Base-by-base conservation (phyloP, 768 basidiomycete species). In the Boletus vinaceobasis region DNA sequence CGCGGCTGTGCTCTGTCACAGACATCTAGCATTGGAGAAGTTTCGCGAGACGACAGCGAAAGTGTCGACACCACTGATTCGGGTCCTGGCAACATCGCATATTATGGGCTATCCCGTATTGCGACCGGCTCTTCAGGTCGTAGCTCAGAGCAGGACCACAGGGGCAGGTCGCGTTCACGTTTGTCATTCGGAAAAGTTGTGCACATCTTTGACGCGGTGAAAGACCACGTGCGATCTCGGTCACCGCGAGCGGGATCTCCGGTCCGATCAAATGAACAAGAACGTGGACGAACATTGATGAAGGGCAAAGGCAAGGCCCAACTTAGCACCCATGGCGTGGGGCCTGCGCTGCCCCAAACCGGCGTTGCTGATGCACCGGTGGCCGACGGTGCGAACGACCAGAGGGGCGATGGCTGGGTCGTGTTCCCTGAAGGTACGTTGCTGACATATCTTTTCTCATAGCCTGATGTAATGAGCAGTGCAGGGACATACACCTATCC, bases 401-500 rank as follows among this genome's bases (percentile, higher is more conserved):
- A 51, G 74, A 75, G 31, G 5, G 76, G 75, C 13, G 73, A 79
- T 48, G 77, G 79, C 5, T 98, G 93, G 92, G 87, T 87, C 66
- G 87, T 95, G 69, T 96, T 96, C 70, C 83, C 86, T 62, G 85
- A 88, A 74, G 94, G 93, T 88, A 50, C 19, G 60, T 47, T 23
- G 39, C 31, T 37, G 75, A 70, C 29, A 43, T 21, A 26, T 37
- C 40, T 33, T 50, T 27, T 47, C 26, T 48, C 27, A 32, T 36
- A 8, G 10, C 13, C 17, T 55, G 32, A 61, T 88, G 88, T 17
- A 93, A 96, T 27, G 15, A n/a, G 40, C 9, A 38, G 21, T 55
- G 32, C 61, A 90, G 94, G 94, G 19, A 88, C 85, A 6, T 98
- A 98, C 68, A 92, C 88, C 17, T 98, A 93, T 71, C 96, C 96